Conservation (phyloP, 345 rosid species). For the Cardamine chenopodiifolia region DNA sequence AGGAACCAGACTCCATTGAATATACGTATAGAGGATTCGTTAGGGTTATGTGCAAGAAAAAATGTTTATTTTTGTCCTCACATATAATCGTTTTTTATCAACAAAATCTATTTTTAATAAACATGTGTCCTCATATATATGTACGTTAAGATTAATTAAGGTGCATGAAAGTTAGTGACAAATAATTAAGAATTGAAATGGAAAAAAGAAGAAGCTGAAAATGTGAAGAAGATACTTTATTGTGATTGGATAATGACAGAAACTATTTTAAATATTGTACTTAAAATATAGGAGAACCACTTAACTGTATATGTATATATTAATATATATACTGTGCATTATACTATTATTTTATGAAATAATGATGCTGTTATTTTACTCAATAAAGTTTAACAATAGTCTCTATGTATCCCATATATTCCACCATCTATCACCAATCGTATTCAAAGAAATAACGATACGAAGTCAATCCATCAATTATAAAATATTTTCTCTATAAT, state of each 20-base stretch:
- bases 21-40: neutral
- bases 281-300: constrained; percentile 16
- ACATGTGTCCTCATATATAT: constrained; percentile 18
- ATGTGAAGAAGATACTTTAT: constrained; percentile 29
- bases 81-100: neutral
- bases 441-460: neutral
- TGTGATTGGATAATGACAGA: constrained; percentile 32
- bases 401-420: neutral
- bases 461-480: neutral
- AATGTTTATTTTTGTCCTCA: neutral
- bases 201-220: constrained; percentile 23
- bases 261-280: constrained; percentile 17
- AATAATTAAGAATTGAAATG: constrained; percentile 23
- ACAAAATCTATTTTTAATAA: neutral
- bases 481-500: neutral
- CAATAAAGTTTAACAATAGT: neutral
- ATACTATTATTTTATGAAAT: neutral
- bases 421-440: neutral
- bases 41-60: neutral
- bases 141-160: constrained; percentile 35
- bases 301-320: neutral
- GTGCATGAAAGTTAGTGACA: constrained; percentile 43
- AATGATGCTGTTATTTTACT: neutral
- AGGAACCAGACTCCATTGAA: constrained; percentile 3
- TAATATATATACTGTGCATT: neutral